Conservation (phyloP, 345 rosid species). For the Adansonia digitata region DNA sequence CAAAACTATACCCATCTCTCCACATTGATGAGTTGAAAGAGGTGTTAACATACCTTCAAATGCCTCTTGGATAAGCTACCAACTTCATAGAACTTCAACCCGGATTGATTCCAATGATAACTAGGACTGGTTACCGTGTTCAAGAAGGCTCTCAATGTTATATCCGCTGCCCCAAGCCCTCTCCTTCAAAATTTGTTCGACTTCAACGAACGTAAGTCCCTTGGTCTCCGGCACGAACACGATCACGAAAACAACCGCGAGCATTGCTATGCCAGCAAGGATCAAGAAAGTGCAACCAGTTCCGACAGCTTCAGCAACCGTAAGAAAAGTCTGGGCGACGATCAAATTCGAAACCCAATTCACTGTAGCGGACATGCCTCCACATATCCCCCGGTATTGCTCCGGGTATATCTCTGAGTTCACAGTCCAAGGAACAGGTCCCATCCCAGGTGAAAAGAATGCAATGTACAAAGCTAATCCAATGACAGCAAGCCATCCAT, state of each 20-base stretch:
- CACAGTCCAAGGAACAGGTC: constrained; percentile 95
- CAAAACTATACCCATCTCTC: background rate
- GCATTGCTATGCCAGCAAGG: constrained; percentile 57
- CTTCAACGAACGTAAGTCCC: constrained; percentile 78
- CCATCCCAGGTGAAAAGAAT: constrained; percentile 99
- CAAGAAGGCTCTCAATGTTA: constrained; percentile 45
- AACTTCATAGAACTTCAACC: background rate
- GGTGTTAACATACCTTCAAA: background rate
- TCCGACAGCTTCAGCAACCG: constrained; percentile 57
- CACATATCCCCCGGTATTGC: constrained; percentile 78
- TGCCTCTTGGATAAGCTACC: background rate
- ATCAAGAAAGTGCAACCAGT: constrained; percentile 73
- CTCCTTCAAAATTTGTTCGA: constrained; percentile 80
- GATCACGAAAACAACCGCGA: constrained; percentile 55
- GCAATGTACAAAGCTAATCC: too few species aligned
- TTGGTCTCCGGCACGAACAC: constrained; percentile 74
- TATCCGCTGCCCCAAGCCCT: constrained; percentile 54
- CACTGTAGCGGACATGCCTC: constrained; percentile 92
- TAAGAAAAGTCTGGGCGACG: constrained; percentile 66
- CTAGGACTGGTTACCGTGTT: constrained; percentile 31
- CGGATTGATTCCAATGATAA: background rate
- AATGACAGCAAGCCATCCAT: too few species aligned
- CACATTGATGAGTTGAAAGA: background rate
- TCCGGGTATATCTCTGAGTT: constrained; percentile 91
- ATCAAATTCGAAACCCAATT: constrained; percentile 84